A percentile compares a stretch with the other conserved stretches of the same genome.
These are phyloP conservation scores for Podospora comata DNA, from an alignment of 495 filamentous ascomycete species.

Conservation along the genomic window DNA sequence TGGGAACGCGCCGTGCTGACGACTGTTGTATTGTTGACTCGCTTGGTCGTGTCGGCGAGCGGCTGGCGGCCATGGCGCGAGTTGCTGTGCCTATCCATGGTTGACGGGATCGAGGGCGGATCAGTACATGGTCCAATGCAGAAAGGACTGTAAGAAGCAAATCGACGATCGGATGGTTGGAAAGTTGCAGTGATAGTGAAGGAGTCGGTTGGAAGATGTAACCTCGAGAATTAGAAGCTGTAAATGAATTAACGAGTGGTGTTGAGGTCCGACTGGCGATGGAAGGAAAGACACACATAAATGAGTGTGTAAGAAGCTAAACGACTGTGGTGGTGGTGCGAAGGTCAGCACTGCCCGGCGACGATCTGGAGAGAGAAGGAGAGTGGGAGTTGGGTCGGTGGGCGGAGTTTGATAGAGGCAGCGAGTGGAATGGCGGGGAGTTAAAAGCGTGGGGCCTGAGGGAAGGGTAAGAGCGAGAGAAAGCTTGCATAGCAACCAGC, in stretches of 20 bases:
- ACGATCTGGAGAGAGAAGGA: background rate
- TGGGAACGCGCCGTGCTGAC: constrained; percentile 19
- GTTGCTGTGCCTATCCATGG: constrained; percentile 38
- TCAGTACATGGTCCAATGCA: constrained; percentile 21
- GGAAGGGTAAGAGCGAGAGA: background rate
- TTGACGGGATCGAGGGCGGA: background rate
- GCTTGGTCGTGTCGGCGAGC: constrained; percentile 47
- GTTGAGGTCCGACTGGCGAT: background rate
- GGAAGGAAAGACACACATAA: background rate
- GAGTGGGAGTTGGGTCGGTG: background rate
- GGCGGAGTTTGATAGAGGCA: background rate
- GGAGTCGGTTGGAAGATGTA: background rate
- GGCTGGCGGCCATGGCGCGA: constrained; percentile 38
- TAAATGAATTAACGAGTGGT: background rate
- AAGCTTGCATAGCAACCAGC: background rate
- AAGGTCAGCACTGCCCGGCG: background rate
- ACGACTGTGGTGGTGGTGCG: background rate
- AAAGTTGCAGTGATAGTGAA: background rate
- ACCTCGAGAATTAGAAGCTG: background rate
- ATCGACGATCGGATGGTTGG: background rate
- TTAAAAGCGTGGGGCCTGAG: background rate
- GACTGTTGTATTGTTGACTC: constrained; percentile 41
- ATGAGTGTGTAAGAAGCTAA: constrained; percentile 2
- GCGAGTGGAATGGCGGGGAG: background rate
- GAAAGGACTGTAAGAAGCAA: background rate